Base-by-base conservation (phyloP, 495 filamentous ascomycete genomes). In the Hypoxylon rickii region DNA sequence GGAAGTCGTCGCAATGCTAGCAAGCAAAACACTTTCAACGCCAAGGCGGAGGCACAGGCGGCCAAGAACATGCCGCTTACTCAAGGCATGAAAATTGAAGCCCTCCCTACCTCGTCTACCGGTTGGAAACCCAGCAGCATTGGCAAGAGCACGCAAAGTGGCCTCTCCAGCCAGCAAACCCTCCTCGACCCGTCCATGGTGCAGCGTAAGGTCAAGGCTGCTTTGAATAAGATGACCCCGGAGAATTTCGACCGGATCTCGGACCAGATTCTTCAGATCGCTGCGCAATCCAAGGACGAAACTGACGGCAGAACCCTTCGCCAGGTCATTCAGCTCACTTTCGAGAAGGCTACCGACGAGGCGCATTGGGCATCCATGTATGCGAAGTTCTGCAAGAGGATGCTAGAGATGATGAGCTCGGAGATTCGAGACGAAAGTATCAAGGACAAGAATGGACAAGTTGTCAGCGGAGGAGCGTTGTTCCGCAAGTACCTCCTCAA, bases 341-440 rank as follows among this genome's bases (percentile, higher is more conserved):
- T 99, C 66, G 94, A 97, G 78, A 99, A 99, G 78, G 94, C 94
- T 61, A 96, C 91, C 20, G 94, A 99, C 71, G 94, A 99, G 71
- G 90, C 92, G 58, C 93, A 97, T 73, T 99, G 95, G 95, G 92
- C 94, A 24, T 89, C 89, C 13, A 98, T 97, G 91, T 97, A 97
- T 68, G 95, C 94, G 66, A 95, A 91, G 73, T 99, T 99, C 83
- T 96, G 91, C 79, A 90, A 94, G 79, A 84, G 87, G 45, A 99
- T 99, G 94, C 78, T 97, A 40, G 87, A 93, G 69, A 89, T 82
- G 38, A 97, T 97, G 92, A 96, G 91, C 74, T 71, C 87, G 5
- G 92, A 96, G 17, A 96, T 99, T 69, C 89, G 90, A 63, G 94
- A 99, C 61, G 92, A 97, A 77, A 90, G 83, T 63, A 92, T 97